Percentiles rank a stretch among this genome's conserved stretches.
phyloP scores from a whole-genome alignment of 2,329 filamentous ascomycete genomes.

The Pseudogymnoascus sp. region DNA sequence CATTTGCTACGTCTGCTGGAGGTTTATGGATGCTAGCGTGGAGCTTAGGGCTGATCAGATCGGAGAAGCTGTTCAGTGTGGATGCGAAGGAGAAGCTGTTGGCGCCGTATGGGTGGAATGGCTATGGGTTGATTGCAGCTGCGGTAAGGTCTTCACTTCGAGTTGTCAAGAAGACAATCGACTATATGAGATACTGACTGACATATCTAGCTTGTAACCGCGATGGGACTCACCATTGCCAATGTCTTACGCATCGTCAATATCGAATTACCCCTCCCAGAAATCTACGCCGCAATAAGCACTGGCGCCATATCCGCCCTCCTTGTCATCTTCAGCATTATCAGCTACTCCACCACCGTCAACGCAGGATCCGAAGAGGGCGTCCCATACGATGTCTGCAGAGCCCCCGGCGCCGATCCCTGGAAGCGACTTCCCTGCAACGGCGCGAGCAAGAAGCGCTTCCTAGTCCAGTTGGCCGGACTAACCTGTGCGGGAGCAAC shows the following conservation, averaged over 20 bases:
- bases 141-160: not conserved
- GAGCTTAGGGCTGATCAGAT: constrained; percentile 5
- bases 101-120: not conserved
- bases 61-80: constrained; percentile 7
- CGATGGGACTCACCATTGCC: not conserved
- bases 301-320: not conserved
- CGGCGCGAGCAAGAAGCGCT: not conserved
- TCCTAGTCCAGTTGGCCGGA: not conserved
- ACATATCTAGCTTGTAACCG: not conserved
- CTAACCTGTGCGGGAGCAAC: not conserved
- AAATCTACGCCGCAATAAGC: not conserved
- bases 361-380: not conserved
- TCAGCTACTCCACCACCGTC: not conserved
- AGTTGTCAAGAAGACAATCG: not conserved
- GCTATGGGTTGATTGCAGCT: not conserved
- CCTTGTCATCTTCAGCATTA: not conserved
- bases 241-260: not conserved
- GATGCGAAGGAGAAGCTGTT: not conserved
- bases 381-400: not conserved
- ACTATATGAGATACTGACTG: not conserved
- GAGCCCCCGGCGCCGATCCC: not conserved
- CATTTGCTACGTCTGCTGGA: not conserved
- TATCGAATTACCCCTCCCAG: not conserved
- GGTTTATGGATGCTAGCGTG: not conserved
- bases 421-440: not conserved